These are phyloP conservation scores for Globisporangium irregulare DNA, from an alignment of 352 stramenopile genomes.

Conservation along the genomic window DNA sequence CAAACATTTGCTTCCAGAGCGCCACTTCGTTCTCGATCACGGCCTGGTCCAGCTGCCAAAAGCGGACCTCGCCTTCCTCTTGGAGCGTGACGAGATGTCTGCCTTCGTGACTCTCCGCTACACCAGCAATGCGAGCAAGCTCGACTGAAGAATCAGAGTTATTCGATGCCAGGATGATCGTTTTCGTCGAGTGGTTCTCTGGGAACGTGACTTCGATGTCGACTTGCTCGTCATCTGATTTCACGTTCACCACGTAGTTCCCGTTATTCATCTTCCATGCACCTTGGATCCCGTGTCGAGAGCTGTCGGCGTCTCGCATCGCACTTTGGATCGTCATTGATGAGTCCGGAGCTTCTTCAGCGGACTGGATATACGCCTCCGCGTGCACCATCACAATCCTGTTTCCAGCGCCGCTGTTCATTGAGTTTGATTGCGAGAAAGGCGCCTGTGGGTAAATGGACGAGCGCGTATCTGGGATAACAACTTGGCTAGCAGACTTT, in stretches of 20 bases:
- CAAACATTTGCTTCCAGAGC: conserved; percentile 74
- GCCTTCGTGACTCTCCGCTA: conserved; percentile 29
- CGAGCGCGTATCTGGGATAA: conserved; percentile 21
- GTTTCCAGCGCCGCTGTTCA: background rate
- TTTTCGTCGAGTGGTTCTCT: conserved; percentile 32
- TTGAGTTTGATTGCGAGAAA: background rate
- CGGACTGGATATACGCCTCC: conserved; percentile 41
- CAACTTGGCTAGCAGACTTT: background rate
- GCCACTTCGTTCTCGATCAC: conserved; percentile 42
- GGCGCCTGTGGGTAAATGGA: conserved; percentile 28
- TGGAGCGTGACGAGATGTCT: conserved; percentile 55
- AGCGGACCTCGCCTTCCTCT: conserved; percentile 44
- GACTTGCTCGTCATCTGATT: conserved; percentile 24
- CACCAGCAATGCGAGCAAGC: conserved; percentile 37
- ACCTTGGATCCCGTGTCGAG: conserved; percentile 23
- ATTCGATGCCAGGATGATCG: conserved; percentile 29
- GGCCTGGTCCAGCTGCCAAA: conserved; percentile 61
- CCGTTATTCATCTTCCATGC: conserved; percentile 26
- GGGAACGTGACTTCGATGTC: conserved; percentile 43
- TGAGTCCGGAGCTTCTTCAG: conserved; percentile 13
- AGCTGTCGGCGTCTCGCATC: conserved; percentile 16
- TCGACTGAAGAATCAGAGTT: background rate
- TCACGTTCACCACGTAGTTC: conserved; percentile 24
- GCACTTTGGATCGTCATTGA: conserved; percentile 20
- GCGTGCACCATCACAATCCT: conserved; percentile 36